These are phyloP conservation scores for Striga asiatica DNA, from an alignment of 257 asterid species.

Conservation along the genomic window DNA sequence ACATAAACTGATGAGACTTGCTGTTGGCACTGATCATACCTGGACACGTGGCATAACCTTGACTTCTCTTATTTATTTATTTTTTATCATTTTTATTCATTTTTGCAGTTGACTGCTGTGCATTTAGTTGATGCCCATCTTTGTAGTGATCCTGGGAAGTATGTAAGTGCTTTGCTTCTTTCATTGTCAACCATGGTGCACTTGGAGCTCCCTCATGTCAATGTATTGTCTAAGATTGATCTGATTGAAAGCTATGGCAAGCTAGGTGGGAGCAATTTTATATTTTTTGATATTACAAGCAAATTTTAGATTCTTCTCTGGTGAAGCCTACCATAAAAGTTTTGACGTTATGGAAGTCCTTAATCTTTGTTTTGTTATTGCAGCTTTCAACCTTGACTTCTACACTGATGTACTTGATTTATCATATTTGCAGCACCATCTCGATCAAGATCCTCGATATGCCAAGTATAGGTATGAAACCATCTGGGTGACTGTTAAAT, in stretches of 20 bases:
- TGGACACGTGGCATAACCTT: neutral
- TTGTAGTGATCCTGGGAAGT: slow-evolving; percentile 96
- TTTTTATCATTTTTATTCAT: too few species aligned
- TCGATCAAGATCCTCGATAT: slow-evolving; percentile 85
- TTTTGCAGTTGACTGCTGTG: slow-evolving; percentile 78
- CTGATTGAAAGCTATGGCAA: slow-evolving; percentile 84
- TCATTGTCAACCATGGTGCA: slow-evolving; percentile 91
- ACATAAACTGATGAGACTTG: too few species aligned
- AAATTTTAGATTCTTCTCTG: slow-evolving; percentile 1
- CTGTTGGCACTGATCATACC: neutral
- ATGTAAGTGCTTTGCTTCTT: slow-evolving; percentile 81
- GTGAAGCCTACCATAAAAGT: slow-evolving; percentile 13
- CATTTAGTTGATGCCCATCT: slow-evolving; percentile 96
- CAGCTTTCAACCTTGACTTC: slow-evolving; percentile 95
- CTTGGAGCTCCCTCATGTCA: slow-evolving; percentile 92
- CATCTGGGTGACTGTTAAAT: too few species aligned
- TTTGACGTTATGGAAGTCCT: neutral
- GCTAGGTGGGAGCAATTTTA: slow-evolving; percentile 48
- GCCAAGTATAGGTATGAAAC: slow-evolving; percentile 57
- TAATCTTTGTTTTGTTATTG: slow-evolving; percentile 21
- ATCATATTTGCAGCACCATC: slow-evolving; percentile 69
- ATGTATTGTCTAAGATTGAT: slow-evolving; percentile 93
- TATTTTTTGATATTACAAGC: neutral
- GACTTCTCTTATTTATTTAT: neutral
- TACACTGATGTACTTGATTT: slow-evolving; percentile 91